Percentiles rank a stretch among this genome's conserved stretches.
These are phyloP conservation scores for Imleria badia DNA, from an alignment of 768 basidiomycete species.

Conservation along the genomic window DNA sequence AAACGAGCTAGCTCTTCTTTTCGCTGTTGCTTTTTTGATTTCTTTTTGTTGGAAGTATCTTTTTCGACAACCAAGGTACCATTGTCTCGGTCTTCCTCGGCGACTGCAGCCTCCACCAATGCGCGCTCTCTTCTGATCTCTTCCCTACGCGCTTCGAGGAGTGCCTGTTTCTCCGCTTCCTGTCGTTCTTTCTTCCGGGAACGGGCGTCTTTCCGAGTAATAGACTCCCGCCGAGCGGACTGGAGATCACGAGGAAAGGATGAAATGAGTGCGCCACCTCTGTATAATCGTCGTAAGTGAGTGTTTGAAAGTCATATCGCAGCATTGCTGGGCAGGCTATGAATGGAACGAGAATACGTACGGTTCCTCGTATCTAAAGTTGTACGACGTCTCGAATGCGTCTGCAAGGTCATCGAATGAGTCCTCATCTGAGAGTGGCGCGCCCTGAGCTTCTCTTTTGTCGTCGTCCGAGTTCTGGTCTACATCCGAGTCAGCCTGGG, in stretches of 20 bases:
- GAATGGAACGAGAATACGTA: constrained; percentile 41
- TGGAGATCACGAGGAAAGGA: constrained; percentile 75
- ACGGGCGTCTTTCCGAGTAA: constrained; percentile 82
- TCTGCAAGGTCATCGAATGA: constrained; percentile 91
- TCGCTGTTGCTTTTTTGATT: constrained; percentile 21
- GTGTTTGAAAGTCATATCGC: neutral
- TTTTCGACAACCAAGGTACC: constrained; percentile 21
- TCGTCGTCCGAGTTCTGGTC: constrained; percentile 15
- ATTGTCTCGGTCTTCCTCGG: constrained; percentile 69
- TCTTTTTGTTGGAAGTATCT: constrained; percentile 63
- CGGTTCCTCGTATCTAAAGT: constrained; percentile 97
- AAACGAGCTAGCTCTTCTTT: constrained; percentile 81
- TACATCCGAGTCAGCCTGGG: constrained; percentile 15
- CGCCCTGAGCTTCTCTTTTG: constrained; percentile 28
- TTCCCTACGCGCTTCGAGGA: constrained; percentile 82
- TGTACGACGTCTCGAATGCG: constrained; percentile 93
- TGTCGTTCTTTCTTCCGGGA: constrained; percentile 74
- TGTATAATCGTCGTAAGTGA: constrained; percentile 28
- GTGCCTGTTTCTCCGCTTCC: constrained; percentile 56
- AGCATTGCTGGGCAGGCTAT: too few relatives aligned
- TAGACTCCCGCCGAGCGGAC: constrained; percentile 71
- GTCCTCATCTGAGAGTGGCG: constrained; percentile 54
- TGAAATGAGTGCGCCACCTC: constrained; percentile 62
- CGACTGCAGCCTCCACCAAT: constrained; percentile 62
- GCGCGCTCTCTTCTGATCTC: constrained; percentile 72